phyloP scores from a whole-genome alignment of 371 early-diverging fungal genomes.

The Actinomortierella ambigua region DNA sequence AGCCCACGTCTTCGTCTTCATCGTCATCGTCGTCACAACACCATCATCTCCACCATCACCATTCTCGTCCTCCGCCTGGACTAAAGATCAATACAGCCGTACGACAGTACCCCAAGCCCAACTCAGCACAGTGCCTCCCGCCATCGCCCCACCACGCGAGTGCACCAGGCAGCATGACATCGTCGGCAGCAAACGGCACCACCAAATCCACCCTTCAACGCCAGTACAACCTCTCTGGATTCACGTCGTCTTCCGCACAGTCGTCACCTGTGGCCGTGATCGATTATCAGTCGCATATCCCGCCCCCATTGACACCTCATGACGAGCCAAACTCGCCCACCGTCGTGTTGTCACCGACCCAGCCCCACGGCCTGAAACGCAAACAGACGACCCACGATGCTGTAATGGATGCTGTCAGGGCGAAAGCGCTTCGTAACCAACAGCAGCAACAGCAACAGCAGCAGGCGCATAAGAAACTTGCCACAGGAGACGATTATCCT shows the following conservation, averaged over 20 bases:
- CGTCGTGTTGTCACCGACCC: slow-evolving; percentile 34
- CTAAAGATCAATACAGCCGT: slow-evolving; percentile 44
- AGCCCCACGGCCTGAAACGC: slow-evolving; percentile 17
- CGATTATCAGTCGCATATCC: slow-evolving; percentile 42
- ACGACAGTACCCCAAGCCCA: slow-evolving; percentile 24
- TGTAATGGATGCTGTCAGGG: slow-evolving; percentile 46
- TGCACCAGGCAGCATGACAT: too few species aligned
- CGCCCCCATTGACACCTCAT: slow-evolving; percentile 40
- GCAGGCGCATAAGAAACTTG: slow-evolving; percentile 18
- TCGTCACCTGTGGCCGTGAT: slow-evolving; percentile 34
- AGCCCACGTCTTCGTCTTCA: not conserved
- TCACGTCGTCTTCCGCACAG: slow-evolving; percentile 25
- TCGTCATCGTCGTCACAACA: not conserved
- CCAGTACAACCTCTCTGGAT: slow-evolving; percentile 22
- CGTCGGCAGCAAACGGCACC: too few species aligned
- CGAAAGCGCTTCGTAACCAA: slow-evolving; percentile 37
- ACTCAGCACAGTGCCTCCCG: slow-evolving; percentile 29
- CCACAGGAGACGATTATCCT: too few species aligned
- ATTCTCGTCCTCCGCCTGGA: slow-evolving; percentile 17
- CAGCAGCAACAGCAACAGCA: slow-evolving; percentile 22
- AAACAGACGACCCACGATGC: slow-evolving; percentile 44
- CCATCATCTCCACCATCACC: slow-evolving; percentile 22
- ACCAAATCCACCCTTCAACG: slow-evolving; percentile 18
- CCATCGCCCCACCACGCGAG: slow-evolving; percentile 26
- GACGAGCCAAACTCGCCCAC: slow-evolving; percentile 42